These are phyloP conservation scores for Podaxis mareebaensis DNA, from an alignment of 768 basidiomycete genomes.

Conservation along the genomic window DNA sequence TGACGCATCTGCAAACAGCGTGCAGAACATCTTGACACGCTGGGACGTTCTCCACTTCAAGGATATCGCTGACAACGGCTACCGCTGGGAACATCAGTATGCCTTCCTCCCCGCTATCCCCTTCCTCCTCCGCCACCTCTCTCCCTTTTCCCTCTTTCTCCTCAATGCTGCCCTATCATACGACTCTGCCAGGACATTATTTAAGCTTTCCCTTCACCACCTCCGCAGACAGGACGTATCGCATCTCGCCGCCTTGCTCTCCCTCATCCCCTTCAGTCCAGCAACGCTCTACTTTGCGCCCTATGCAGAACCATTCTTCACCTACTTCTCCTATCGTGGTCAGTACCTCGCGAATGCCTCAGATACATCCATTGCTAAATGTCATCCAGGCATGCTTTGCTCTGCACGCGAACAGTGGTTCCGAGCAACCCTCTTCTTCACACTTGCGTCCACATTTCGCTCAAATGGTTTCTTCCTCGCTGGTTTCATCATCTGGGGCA, in stretches of 20 bases:
- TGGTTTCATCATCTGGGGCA: conserved; percentile 80
- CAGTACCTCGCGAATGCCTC: conserved; percentile 19
- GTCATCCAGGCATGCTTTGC: conserved; percentile 55
- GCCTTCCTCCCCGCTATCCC: conserved; percentile 83
- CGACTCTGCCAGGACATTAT: conserved; percentile 48
- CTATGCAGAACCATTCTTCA: conserved; percentile 87
- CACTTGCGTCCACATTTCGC: conserved; percentile 64
- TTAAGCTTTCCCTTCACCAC: conserved; percentile 59
- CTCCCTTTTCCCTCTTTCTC: conserved; percentile 24
- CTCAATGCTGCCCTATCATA: conserved; percentile 40
- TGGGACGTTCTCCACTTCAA: conserved; percentile 91
- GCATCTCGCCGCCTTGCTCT: conserved; percentile 60
- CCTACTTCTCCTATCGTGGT: conserved; percentile 77
- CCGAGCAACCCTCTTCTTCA: conserved; percentile 59
- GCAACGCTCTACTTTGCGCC: conserved; percentile 68
- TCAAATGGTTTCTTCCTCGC: conserved; percentile 76
- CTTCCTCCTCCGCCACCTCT: conserved; percentile 28
- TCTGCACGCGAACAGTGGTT: conserved; percentile 53
- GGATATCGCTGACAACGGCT: conserved; percentile 59
- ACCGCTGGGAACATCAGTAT: conserved; percentile 77
- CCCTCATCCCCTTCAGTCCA: conserved; percentile 81
- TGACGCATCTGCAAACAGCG: conserved; percentile 28
- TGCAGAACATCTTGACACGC: conserved; percentile 45
- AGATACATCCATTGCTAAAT: background rate
- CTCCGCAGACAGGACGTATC: conserved; percentile 60